Evolutionary conservation across 2,329 filamentous ascomycete species (phyloP), one percentile per base, ranked within the genome.

Genomic region (Exophiala mesophila): DNA sequence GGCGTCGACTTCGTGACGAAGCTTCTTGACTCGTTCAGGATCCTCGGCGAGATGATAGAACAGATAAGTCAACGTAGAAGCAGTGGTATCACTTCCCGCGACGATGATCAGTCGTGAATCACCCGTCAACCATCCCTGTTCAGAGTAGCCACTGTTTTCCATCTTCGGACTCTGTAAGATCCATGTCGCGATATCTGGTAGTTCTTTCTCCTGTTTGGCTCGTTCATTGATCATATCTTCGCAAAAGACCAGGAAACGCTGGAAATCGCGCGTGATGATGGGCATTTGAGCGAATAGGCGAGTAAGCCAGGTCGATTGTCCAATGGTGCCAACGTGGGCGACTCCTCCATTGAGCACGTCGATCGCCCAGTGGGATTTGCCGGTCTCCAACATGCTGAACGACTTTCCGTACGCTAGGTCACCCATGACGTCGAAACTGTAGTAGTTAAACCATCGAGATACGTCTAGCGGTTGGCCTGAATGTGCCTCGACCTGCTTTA

Each of bases 1-100:
- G 3, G 18, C 15, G 3, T 34, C 18, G 2, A 66, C 50, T 29
- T 41, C 39, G 3, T 35, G 3, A 9, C 39, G 21, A 4, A 29
- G 18, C 26, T 31, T 4, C 32, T 29, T n/a, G 36, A 44, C 10
- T 31, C 21, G 13, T 46, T 30, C 4, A 35, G 16, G 34, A 20
- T 61, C 52, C 8, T 50, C 52, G 5, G 56, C 59, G 2, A 64
- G 55, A 30, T 63, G 50, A 46, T 66, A 70, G 53, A 72, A 66
- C 2, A 69, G 52, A 35, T 57, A 57, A 1, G 64, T 61, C 15
- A 71, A 50, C 0, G 64, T 61, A 1, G 62, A 58, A 10, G 66
- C 57, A 0, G 65, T 67, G 4, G 67, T 71, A 46, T 71, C 68
- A 32, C 39, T 45, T 30, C 41, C 41, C 13, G 47, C 34, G 4